Percentiles rank a stretch among this genome's conserved stretches.
phyloP scores from a whole-genome alignment of 805 yeast species.

The Yarrowia keelungensis region DNA sequence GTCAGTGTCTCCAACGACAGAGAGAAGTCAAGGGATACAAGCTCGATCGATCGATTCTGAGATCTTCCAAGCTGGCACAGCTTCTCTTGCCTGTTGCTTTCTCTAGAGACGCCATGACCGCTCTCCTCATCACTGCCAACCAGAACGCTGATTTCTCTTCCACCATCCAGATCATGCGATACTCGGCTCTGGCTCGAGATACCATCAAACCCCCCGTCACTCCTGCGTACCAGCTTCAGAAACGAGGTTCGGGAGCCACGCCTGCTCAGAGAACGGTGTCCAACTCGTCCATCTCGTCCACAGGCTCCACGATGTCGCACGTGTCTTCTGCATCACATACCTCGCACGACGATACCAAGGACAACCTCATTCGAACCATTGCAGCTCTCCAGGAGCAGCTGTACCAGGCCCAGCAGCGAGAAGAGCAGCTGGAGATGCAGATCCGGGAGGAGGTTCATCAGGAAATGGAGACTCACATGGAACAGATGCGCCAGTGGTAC shows the following conservation, averaged over 20 bases:
- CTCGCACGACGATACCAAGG: conserved; percentile 18
- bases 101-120: conserved; percentile 44
- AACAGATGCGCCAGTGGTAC: conserved; percentile 45
- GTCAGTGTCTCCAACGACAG: conserved; percentile 57
- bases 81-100: conserved; percentile 57
- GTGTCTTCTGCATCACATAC: conserved; percentile 13
- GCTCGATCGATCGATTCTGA: conserved; percentile 54
- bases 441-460: conserved; percentile 47
- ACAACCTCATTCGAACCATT: conserved; percentile 33
- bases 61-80: conserved; percentile 59
- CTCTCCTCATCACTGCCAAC: conserved; percentile 53
- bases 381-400: conserved; percentile 38
- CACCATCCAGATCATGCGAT: conserved; percentile 48
- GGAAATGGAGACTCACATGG: conserved; percentile 46
- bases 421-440: conserved; percentile 43
- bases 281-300: conserved; percentile 22
- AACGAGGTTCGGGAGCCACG: conserved; percentile 10
- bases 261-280: conserved; percentile 27
- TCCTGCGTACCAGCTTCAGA: conserved; percentile 15
- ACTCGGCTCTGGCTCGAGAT: conserved; percentile 47
- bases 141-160: conserved; percentile 52
- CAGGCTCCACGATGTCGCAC: conserved; percentile 24
- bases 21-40: conserved; percentile 43
- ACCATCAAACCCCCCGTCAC: conserved; percentile 24
- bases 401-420: conserved; percentile 33